A percentile compares a stretch with the other conserved stretches of the same genome.
Conservation (phyloP, 2,329 filamentous ascomycete species). For the Pyrenophora teres region DNA sequence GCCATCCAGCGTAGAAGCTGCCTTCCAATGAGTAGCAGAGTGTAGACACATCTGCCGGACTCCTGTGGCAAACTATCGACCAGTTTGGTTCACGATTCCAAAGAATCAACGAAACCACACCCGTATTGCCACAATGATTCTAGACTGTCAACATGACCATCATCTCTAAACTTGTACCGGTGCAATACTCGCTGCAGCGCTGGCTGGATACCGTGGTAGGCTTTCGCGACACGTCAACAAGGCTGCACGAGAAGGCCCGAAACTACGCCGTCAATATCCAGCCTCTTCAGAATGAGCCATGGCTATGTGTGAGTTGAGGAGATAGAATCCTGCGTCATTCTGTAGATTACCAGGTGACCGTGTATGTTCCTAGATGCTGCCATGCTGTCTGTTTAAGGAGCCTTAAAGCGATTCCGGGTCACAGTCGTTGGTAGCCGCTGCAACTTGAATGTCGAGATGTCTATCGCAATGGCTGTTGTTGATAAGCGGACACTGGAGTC, state of each 20-base stretch:
- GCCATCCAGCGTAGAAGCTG: neutral
- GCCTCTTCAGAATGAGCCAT: neutral
- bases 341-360: constrained; percentile 10
- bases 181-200: neutral
- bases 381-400: neutral
- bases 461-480: neutral
- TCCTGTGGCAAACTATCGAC: neutral
- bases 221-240: neutral
- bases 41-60: constrained; percentile 1
- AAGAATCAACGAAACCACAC: constrained; percentile 3
- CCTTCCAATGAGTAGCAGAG: neutral
- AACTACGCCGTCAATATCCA: neutral
- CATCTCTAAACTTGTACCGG: neutral
- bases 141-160: neutral
- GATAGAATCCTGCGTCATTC: neutral
- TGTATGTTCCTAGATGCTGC: constrained; percentile 2
- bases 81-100: neutral
- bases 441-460: no score
- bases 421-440: neutral
- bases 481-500: constrained; percentile 6
- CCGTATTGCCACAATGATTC: neutral
- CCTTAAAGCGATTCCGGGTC: neutral
- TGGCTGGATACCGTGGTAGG: neutral
- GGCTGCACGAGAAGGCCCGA: constrained; percentile 6
- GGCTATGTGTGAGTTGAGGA: neutral